Evolutionary conservation across 2,329 filamentous ascomycete genomes (phyloP), one percentile per base, ranked within the genome.

Genomic region (Bipolaris cookei): DNA sequence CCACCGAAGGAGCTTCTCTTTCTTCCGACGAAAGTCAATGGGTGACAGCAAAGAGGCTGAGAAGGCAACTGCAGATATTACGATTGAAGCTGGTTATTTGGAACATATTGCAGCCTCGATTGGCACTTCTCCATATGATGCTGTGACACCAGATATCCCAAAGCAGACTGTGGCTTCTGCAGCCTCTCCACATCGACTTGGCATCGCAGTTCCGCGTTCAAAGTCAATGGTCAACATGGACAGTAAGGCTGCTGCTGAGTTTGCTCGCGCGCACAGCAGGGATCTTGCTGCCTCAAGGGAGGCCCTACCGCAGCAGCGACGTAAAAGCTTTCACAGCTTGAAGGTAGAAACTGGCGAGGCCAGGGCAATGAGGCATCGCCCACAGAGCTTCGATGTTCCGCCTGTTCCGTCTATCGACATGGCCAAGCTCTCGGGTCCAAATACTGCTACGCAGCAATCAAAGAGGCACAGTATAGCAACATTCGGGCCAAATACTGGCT

Each of bases 101-200:
- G 77, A 74, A 14, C 78, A 76, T 2, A 78, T 79, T 5, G 76
- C 77, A 4, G 65, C 73, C 10, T 70, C 77, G 4, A 70, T 81
- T 0, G 80, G 80, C 20, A 61, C 67, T 18, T 79, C 76, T 10
- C 78, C 79, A 4, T 81, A 81, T 57, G 79, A 81, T 51, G 71
- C 76, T 35, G 76, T 79, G 14, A 76, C 72, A 61, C 51, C 64
- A 34, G 42, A 50, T 5, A 52, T 60, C 10, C 62, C 54, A n/a
- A 57, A 45, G 21, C 64, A 66, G 46, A 51, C 52, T 8, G 55
- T 69, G 6, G 61, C 64, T 6, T 61, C 66, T 7, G 69, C 73
- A 14, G 71, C 69, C 8, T 71, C 77, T 57, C 72, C 76, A 13
- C 69, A 77, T 51, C 76, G 76, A 51, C 61, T 76, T 14, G 71